phyloP scores from a whole-genome alignment of 768 basidiomycete species.

The Tulasnella sp. region DNA sequence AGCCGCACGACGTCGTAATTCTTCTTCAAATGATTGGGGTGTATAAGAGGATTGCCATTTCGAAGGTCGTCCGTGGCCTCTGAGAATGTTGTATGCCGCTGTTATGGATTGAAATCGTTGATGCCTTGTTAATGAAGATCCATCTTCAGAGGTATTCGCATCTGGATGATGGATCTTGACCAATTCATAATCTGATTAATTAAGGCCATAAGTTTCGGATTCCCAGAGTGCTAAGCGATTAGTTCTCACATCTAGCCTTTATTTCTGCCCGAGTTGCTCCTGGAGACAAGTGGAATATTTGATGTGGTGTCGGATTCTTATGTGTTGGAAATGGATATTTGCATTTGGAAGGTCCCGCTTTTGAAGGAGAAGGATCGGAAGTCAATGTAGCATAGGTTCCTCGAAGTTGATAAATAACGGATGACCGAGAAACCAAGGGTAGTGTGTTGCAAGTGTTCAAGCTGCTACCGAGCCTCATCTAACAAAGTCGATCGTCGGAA shows the following conservation, averaged over 20 bases:
- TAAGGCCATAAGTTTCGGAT: background rate
- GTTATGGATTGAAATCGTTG: conserved; percentile 57
- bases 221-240: conserved; percentile 15
- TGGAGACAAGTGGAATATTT: conserved; percentile 47
- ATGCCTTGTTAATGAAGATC: conserved; percentile 30
- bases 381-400: no score
- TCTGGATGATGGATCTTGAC: conserved; percentile 72
- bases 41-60: background rate
- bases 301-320: conserved; percentile 43
- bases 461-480: no score
- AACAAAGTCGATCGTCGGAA: no score
- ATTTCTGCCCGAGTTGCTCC: conserved; percentile 41
- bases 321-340: conserved; percentile 40
- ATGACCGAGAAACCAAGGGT: no score
- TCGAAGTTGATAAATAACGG: no score
- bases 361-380: no score
- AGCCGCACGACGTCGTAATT: no score
- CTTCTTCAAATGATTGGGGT: background rate
- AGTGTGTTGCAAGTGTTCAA: no score
- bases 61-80: background rate
- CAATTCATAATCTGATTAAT: conserved; percentile 56
- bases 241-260: conserved; percentile 46
- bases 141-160: conserved; percentile 31
- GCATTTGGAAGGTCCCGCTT: conserved; percentile 21
- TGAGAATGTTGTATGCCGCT: conserved; percentile 51